Conservation (phyloP, 169 alveolate genomes). For the Cyclospora cayetanensis region DNA sequence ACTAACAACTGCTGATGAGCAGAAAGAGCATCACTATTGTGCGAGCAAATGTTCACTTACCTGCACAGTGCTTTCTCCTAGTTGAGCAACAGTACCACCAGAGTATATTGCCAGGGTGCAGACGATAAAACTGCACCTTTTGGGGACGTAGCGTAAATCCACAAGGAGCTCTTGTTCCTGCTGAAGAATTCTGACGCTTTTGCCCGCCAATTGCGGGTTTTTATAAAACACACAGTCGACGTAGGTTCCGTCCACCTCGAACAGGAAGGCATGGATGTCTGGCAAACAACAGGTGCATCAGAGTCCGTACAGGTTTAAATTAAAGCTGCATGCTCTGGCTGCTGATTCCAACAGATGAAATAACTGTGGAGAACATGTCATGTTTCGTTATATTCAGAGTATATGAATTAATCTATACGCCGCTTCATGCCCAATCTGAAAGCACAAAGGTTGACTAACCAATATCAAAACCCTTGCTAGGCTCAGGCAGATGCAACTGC, state of each 20-base stretch:
- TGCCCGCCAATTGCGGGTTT: constrained; percentile 65
- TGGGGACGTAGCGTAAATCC: constrained; percentile 54
- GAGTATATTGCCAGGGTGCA: constrained; percentile 67
- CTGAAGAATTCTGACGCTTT: constrained; percentile 53
- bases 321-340: too few species aligned
- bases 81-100: constrained; percentile 61
- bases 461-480: constrained; percentile 34
- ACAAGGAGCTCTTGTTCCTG: constrained; percentile 50
- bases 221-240: constrained; percentile 67
- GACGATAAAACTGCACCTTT: constrained; percentile 64
- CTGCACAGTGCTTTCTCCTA: constrained; percentile 43
- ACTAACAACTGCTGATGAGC: too few species aligned
- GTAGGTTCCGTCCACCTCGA: constrained; percentile 54
- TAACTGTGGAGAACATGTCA: too few species aligned
- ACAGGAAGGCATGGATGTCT: constrained; percentile 70
- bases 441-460: background rate
- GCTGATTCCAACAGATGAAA: too few species aligned
- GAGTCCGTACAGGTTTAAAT: too few species aligned
- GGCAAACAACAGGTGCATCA: background rate
- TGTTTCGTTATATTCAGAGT: too few species aligned
- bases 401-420: too few species aligned
- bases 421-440: too few species aligned
- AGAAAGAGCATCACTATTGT: too few species aligned
- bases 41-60: too few species aligned
- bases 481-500: constrained; percentile 40